Base-by-base conservation (phyloP, 129 eudicot species). In the Pulicaria dysenterica region DNA sequence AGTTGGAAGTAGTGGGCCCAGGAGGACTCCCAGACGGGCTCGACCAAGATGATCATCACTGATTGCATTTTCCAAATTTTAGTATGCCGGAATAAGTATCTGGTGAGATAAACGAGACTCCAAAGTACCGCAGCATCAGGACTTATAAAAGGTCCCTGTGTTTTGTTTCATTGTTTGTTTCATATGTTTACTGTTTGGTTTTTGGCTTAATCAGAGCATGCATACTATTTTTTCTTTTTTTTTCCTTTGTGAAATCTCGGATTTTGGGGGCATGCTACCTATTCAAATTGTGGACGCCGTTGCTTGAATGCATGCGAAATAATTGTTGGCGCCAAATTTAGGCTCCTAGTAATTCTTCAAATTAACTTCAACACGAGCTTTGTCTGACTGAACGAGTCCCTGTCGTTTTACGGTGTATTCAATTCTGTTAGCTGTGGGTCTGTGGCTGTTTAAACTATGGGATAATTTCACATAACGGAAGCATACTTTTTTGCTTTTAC, bases 1-100 rank as follows among this genome's bases (percentile, higher is more conserved):
- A 92, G 98, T 82, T 92, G 96, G 91, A 92, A 76, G 96, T 92
- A 67, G 97, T 87, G 58, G 98, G 96, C 78, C 96, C 96, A 2
- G 96, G 98, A 50, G 98, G 98, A 79, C 85, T 86, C 77, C 95
- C 98, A 7, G 96, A 92, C 41, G 94, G 86, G 40, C 94, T 85
- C 62, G 84, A 73, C 7, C 87, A 90, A 11, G 91, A 80, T 5
- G 95, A 86, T 58, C 92, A 84, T 67, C 93, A 92, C 65, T 91
- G 82, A 86, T 76, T 61, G 48, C 69, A 74, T 67, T 66, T 67
- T 51, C 57, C 66, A 40, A 16, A 6, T 45, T 70, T 53, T 45
- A 77, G 75, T 59, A 78, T 49, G 51, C 90, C 82, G 77, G 85
- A 86, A 85, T 81, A 85, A 86, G 74, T 43, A 62, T 85, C 85